Percentiles rank a stretch among this genome's conserved stretches.
Evolutionary conservation across 2,329 filamentous ascomycete species (phyloP).

Genomic region (Xylariomycetidae sp.): DNA sequence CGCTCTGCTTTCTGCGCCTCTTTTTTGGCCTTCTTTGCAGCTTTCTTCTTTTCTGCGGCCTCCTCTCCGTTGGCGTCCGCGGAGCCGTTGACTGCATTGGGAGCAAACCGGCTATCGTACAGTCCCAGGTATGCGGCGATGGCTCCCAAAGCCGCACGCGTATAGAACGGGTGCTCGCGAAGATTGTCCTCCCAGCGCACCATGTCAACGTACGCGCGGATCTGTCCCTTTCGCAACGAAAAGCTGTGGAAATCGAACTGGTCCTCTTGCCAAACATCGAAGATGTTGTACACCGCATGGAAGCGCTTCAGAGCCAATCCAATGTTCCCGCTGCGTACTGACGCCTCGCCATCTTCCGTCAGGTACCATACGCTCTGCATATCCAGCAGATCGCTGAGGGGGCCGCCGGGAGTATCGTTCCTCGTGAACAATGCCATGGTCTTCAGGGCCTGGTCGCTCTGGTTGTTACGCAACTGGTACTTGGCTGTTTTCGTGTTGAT

Average conservation of each 20-base stretch:
- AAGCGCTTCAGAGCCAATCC: constrained; percentile 89
- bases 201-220: constrained; percentile 93
- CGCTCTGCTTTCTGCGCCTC: constrained; percentile 69
- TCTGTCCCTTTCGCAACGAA: constrained; percentile 92
- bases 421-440: constrained; percentile 93
- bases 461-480: constrained; percentile 88
- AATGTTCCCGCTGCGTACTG: constrained; percentile 72
- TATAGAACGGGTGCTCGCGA: constrained; percentile 89
- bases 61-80: constrained; percentile 43
- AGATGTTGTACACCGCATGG: constrained; percentile 82
- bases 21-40: constrained; percentile 82
- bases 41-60: constrained; percentile 73
- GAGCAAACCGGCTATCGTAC: constrained; percentile 64
- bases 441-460: constrained; percentile 77
- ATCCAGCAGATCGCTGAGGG: constrained; percentile 84
- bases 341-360: constrained; percentile 89
- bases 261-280: constrained; percentile 96
- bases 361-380: constrained; percentile 99
- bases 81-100: constrained; percentile 56
- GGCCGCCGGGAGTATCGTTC: constrained; percentile 81
- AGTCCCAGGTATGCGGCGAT: constrained; percentile 75
- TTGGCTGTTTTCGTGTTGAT: constrained; percentile 99
- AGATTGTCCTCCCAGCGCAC: constrained; percentile 90
- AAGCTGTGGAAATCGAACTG: constrained; percentile 99
- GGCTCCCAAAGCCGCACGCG: constrained; percentile 73